phyloP scores from a whole-genome alignment of 129 eudicot genomes.

The Lactuca saligna region DNA sequence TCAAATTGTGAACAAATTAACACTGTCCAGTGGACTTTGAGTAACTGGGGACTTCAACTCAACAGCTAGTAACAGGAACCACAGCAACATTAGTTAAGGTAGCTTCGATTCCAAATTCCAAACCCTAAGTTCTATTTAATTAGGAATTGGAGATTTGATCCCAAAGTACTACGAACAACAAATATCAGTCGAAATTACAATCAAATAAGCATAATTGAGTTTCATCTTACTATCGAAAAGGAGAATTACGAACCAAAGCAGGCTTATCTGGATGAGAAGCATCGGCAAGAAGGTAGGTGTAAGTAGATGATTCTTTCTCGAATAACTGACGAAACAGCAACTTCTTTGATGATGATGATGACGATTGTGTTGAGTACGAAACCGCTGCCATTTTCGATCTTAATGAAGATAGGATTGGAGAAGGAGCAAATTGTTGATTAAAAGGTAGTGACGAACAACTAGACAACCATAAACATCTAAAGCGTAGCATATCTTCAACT shows the following conservation, averaged over 20 bases:
- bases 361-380: conserved; percentile 58
- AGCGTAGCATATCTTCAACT: conserved; percentile 37
- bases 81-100: not conserved
- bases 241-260: conserved; percentile 57
- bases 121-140: conserved; percentile 24
- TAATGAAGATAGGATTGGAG: conserved; percentile 25
- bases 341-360: conserved; percentile 23
- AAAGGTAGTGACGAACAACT: conserved; percentile 11
- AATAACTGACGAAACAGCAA: conserved; percentile 85
- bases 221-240: not conserved
- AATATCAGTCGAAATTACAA: conserved; percentile 3
- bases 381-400: conserved; percentile 53
- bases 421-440: conserved; percentile 14
- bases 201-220: conserved; percentile 8
- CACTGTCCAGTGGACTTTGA: not conserved
- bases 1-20: conserved; percentile 7
- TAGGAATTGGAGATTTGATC: not conserved
- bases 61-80: not conserved
- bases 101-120: conserved; percentile 11
- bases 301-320: conserved; percentile 95
- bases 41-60: not conserved
- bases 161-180: not conserved
- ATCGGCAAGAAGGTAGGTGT: conserved; percentile 95
- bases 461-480: conserved; percentile 39
- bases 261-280: conserved; percentile 88